These are phyloP conservation scores for Tremella mesenterica DNA, from an alignment of 768 basidiomycete species.

Conservation along the genomic window DNA sequence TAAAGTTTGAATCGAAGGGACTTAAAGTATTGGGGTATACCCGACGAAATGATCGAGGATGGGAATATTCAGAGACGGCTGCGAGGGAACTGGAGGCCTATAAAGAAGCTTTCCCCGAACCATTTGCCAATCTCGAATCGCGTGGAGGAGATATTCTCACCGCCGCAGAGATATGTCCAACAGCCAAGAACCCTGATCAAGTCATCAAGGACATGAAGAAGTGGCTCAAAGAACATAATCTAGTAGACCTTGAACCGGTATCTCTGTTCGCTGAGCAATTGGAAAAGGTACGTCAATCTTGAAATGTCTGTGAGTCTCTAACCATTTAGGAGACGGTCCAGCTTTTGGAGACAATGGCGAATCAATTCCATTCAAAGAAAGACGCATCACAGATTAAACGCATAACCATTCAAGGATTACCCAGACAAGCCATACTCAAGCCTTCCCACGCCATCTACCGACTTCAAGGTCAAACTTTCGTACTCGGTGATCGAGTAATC, in stretches of 20 bases:
- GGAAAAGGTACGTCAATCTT: constrained; percentile 60
- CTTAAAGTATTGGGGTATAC: constrained; percentile 91
- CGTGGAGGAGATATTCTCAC: constrained; percentile 67
- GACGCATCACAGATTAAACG: constrained; percentile 65
- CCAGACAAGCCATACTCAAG: constrained; percentile 84
- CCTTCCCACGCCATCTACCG: constrained; percentile 82
- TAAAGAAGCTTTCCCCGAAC: constrained; percentile 75
- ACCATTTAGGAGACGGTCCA: constrained; percentile 72
- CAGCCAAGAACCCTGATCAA: constrained; percentile 55
- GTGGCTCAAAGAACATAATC: constrained; percentile 81
- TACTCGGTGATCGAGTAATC: constrained; percentile 82
- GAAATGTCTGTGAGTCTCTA: too few relatives aligned
- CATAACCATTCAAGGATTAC: constrained; percentile 86
- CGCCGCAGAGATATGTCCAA: constrained; percentile 57
- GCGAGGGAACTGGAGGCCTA: constrained; percentile 73
- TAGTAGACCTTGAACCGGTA: constrained; percentile 84
- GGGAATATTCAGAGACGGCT: constrained; percentile 91
- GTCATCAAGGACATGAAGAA: constrained; percentile 65
- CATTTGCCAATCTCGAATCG: constrained; percentile 65
- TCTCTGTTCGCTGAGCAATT: constrained; percentile 86
- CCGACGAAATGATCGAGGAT: constrained; percentile 67
- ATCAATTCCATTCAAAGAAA: constrained; percentile 58
- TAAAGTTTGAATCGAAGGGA: constrained; percentile 92
- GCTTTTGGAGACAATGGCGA: constrained; percentile 68
- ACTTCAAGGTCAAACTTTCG: constrained; percentile 77